phyloP scores from a whole-genome alignment of 257 asterid genomes.

The Fraxinus anomala region DNA sequence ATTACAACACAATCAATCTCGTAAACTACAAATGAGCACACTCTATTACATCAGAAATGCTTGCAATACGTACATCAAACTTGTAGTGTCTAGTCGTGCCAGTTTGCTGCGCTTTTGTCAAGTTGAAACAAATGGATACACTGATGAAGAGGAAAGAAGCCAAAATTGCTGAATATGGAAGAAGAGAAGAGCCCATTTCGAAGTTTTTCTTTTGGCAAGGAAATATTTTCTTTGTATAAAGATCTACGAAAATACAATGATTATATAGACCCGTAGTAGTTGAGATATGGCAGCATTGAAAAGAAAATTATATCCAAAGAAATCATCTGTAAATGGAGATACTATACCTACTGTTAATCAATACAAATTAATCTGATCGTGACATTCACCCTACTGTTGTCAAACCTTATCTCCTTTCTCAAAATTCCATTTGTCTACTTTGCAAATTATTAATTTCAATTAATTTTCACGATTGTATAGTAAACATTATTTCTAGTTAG shows the following conservation, averaged over 20 bases:
- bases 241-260: not conserved
- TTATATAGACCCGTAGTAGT: not conserved
- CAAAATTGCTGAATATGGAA: not conserved
- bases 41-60: not conserved
- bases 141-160: conserved; percentile 12
- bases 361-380: conserved; percentile 28
- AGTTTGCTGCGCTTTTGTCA: conserved; percentile 19
- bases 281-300: not conserved
- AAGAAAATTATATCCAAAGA: conserved; percentile 29
- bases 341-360: conserved; percentile 31
- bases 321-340: conserved; percentile 22
- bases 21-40: no score
- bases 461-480: not conserved
- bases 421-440: not conserved
- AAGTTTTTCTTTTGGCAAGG: not conserved
- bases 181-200: conserved; percentile 24
- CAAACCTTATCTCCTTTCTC: not conserved
- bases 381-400: conserved; percentile 25
- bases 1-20: not conserved
- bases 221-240: not conserved
- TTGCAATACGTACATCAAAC: conserved; percentile 36
- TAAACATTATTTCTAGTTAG: not conserved
- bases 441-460: not conserved
- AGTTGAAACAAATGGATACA: not conserved
- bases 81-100: conserved; percentile 44